Conservation (phyloP, 805 yeast genomes). For the Wickerhamiella lipophila region DNA sequence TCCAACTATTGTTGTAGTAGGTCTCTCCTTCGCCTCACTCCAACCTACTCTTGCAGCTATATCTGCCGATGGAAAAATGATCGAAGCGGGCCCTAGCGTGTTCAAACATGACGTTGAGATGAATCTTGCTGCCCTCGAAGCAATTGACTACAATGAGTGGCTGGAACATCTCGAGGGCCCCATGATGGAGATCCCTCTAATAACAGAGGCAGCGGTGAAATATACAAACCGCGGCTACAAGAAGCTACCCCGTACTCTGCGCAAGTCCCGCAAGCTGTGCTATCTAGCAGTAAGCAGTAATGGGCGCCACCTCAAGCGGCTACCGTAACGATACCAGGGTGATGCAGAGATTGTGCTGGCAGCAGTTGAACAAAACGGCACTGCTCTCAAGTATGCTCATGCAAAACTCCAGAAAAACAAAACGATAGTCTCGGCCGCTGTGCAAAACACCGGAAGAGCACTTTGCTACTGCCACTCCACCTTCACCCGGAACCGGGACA, state of each 20-base stretch:
- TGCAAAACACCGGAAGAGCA: not conserved
- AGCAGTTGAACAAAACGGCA: not conserved
- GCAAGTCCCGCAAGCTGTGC: not conserved
- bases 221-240: not conserved
- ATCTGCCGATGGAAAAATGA: not conserved
- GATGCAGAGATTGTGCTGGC: conserved; percentile 2
- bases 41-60: conserved; percentile 5
- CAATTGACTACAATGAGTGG: conserved; percentile 1
- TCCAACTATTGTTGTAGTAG: too few relatives aligned
- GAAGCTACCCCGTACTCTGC: not conserved
- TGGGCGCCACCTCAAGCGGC: not conserved
- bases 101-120: not conserved
- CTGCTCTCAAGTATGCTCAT: conserved; percentile 1
- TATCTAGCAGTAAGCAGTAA: not conserved
- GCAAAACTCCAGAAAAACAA: not conserved
- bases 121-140: not conserved
- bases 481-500: not conserved
- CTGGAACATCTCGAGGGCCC: not conserved
- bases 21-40: too few relatives aligned
- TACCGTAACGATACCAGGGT: not conserved
- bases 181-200: not conserved
- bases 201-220: not conserved
- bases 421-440: conserved; percentile 2
- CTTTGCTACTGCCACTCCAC: not conserved
- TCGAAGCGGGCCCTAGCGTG: not conserved